Percentiles rank a stretch among this genome's conserved stretches.
phyloP scores from a whole-genome alignment of 352 stramenopile genomes.

The Phytophthora litchii region DNA sequence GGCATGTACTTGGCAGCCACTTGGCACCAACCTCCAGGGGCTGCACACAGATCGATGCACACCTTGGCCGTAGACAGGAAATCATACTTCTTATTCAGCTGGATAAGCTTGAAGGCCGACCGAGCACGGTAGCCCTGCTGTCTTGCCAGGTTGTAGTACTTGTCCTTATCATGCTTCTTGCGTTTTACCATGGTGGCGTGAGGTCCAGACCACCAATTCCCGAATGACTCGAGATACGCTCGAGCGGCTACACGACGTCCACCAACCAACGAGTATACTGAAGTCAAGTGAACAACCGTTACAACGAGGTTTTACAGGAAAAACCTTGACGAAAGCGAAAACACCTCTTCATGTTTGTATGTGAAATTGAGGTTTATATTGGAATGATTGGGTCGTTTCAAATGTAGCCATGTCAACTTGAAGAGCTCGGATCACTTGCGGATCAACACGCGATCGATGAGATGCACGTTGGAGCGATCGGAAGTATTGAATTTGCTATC shows the following conservation, averaged over 20 bases:
- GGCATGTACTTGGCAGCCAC: constrained; percentile 91
- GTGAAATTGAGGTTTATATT: constrained; percentile 21
- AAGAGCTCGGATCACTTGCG: constrained; percentile 38
- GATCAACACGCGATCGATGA: constrained; percentile 76
- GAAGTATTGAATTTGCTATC: constrained; percentile 75
- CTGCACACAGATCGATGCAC: constrained; percentile 99
- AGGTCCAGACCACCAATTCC: constrained; percentile 25
- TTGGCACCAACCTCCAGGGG: constrained; percentile 98
- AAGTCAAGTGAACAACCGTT: constrained; percentile 29
- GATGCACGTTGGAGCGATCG: constrained; percentile 82
- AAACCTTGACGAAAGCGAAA: constrained; percentile 17
- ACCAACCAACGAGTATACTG: constrained; percentile 43
- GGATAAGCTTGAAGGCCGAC: constrained; percentile 99
- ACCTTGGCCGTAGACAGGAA: constrained; percentile 96
- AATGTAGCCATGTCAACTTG: constrained; percentile 23
- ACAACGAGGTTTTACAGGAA: constrained; percentile 26
- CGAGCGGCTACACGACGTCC: not conserved
- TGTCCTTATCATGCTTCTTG: constrained; percentile 99
- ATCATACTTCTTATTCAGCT: constrained; percentile 99
- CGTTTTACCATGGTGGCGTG: constrained; percentile 87
- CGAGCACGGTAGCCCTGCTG: constrained; percentile 99
- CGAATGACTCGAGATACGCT: constrained; percentile 23
- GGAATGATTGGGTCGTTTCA: constrained; percentile 21
- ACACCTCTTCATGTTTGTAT: constrained; percentile 33
- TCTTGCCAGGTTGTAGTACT: constrained; percentile 99